phyloP scores from a whole-genome alignment of 805 yeast genomes.

The Candida ovalis region DNA sequence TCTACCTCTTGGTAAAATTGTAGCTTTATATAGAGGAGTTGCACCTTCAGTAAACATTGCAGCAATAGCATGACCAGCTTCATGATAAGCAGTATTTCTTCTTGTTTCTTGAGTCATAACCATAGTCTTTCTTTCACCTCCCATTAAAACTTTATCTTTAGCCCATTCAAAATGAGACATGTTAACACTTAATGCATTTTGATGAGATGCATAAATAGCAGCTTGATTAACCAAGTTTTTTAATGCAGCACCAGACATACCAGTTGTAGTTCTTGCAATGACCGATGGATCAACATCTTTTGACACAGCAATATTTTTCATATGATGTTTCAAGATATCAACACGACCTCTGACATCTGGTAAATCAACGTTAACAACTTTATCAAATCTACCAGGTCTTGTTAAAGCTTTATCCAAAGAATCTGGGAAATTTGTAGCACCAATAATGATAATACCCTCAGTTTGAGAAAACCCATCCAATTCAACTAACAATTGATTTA shows the following conservation, averaged over 20 bases:
- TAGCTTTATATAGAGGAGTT: conserved; percentile 92
- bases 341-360: conserved; percentile 98
- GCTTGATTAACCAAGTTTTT: conserved; percentile 97
- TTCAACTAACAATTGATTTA: conserved; percentile 92
- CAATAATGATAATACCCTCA: conserved; percentile 90
- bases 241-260: conserved; percentile 96
- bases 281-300: conserved; percentile 83
- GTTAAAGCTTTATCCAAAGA: conserved; percentile 94
- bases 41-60: conserved; percentile 95
- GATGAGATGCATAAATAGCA: conserved; percentile 93
- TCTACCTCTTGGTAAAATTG: conserved; percentile 93
- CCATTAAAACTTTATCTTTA: conserved; percentile 94
- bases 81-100: conserved; percentile 94
- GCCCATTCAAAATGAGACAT: conserved; percentile 98
- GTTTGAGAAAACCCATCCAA: conserved; percentile 93
- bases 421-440: conserved; percentile 98
- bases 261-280: conserved; percentile 96
- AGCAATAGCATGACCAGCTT: conserved; percentile 99
- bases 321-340: conserved; percentile 86
- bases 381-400: conserved; percentile 76
- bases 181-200: conserved; percentile 84
- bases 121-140: conserved; percentile 97
- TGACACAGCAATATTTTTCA: conserved; percentile 84
- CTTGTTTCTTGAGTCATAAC: conserved; percentile 94
- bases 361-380: conserved; percentile 88